phyloP scores from a whole-genome alignment of 1,139 yeast species.

The Hansenula lynferdii region DNA sequence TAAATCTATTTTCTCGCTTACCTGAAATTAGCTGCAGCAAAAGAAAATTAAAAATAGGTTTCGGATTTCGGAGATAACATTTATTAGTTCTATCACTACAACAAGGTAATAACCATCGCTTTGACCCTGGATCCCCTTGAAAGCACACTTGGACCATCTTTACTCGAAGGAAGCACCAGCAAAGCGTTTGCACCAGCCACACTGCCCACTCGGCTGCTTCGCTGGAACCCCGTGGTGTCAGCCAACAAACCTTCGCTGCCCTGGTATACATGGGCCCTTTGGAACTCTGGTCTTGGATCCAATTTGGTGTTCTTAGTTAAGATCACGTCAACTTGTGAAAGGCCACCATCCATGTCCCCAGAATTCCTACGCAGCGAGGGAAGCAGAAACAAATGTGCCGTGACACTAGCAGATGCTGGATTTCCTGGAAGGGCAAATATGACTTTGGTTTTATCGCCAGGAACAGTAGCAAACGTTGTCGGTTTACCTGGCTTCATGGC shows the following conservation, averaged over 20 bases:
- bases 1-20: too few species aligned
- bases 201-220: constrained; percentile 44
- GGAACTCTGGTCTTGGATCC: constrained; percentile 47
- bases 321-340: constrained; percentile 29
- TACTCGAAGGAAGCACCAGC: constrained; percentile 33
- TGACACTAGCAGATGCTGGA: constrained; percentile 47
- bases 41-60: too few species aligned
- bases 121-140: constrained; percentile 16
- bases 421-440: constrained; percentile 49
- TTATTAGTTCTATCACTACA: constrained; percentile 1
- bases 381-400: constrained; percentile 40
- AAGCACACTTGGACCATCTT: constrained; percentile 6
- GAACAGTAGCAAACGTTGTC: constrained; percentile 44
- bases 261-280: constrained; percentile 33
- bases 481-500: constrained; percentile 55
- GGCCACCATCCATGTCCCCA: constrained; percentile 21
- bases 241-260: constrained; percentile 26
- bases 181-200: constrained; percentile 40
- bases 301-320: constrained; percentile 27
- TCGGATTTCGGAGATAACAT: too few species aligned
- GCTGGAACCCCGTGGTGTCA: constrained; percentile 40
- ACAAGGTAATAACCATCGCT: constrained; percentile 21
- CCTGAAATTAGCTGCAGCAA: too few species aligned
- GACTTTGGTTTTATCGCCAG: constrained; percentile 14
- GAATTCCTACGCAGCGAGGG: constrained; percentile 34